Base-by-base conservation (phyloP, 2,329 filamentous ascomycete genomes). In the Spiromastix sp. region DNA sequence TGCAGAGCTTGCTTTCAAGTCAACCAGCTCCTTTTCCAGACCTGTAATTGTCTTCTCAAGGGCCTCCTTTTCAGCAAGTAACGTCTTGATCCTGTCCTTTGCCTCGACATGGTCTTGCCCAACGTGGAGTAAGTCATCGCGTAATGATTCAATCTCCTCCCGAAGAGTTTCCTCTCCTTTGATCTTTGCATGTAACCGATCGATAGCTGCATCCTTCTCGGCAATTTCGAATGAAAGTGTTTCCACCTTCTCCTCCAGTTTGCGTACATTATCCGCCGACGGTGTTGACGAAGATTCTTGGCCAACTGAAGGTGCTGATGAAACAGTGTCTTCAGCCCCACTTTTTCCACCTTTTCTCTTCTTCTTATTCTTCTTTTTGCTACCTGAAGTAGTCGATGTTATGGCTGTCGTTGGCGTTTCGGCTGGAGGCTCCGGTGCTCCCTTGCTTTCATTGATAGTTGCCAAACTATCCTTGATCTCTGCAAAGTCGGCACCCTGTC, bases 331-430 rank as follows among this genome's bases (percentile, higher is more conserved):
- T 10, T 50, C 32, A 6, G 66, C 59, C 5, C 59, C 55, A 5
- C 57, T 57, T 43, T 72, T 75, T 20, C 70, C 73, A 12, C 74
- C 76, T 66, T 87, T 89, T 60, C 79, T 82, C 71, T 93, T 94
- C 67, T 89, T 93, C 55, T 84, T 84, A 45, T 86, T 93, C 58
- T 84, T 87, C 60, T 85, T 93, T 62, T 86, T 89, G 40, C 63
- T 63, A 8, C 65, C 57, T 10, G 51, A 58, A 10, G 60, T 53
- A 3, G 55, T 51, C 11, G 32, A 46, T 8, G 48, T 33, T 19
- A 48, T 46, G 12, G 48, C 39, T n/a, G n/a, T n/a, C 4, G 29
- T 12, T 9, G 22, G 12, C 3, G 37, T 36, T 11, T 45, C 17
- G 2, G 46, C 27, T 24, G 38, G 39, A 12, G 44, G 30, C 15